Base-by-base conservation (phyloP, 225 moss, liverwort and hornwort species). In the Pseudisothecium myosuroides region DNA sequence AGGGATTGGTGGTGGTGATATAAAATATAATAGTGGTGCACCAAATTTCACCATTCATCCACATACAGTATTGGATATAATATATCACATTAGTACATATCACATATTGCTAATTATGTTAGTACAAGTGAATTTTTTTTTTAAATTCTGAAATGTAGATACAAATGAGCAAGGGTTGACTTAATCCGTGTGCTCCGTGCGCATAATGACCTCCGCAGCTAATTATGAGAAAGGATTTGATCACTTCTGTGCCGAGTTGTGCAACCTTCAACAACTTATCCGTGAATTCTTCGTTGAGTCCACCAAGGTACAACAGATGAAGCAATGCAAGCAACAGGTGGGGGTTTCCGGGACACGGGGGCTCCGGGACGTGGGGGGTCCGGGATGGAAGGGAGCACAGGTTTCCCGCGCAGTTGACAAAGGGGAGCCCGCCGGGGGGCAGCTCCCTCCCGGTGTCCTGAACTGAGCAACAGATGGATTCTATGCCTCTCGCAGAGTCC, bases 381-480 rank as follows among this genome's bases (percentile, higher is more conserved):
- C 54, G 13, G 54, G 52, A 22, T 9, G 10, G 32, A 14, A 4
- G 36, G 79, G 26, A 50, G 52, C 84, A 87, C 92, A 85, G 71
- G 90, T 63, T 83, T 83, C 86, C 90, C 41, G 59, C 36, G 12
- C 68, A 79, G 92, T 92, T 92, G 92, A 92, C 92, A 88, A 88
- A 85, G 43, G 39, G 64, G 32, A 43, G 74, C 21, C 66, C 36
- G 10, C 36, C 32, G 7, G 62, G 62, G 27, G 61, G 18, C 8
- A 36, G 36, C 34, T 36, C 23, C 6, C 20, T 65, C 23, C 11
- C 13, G 2, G 55, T 55, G 55, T 89, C 80, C 84, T 59, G 72
- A 84, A n/a, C n/a, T n/a, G n/a, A 72, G 85, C 88, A 77, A 86
- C 66, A 61, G 80, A 58, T 81, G 86, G 86, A 86, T 89, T 86